phyloP scores from a whole-genome alignment of 2,329 filamentous ascomycete species.

The Corynespora cassiicola region DNA sequence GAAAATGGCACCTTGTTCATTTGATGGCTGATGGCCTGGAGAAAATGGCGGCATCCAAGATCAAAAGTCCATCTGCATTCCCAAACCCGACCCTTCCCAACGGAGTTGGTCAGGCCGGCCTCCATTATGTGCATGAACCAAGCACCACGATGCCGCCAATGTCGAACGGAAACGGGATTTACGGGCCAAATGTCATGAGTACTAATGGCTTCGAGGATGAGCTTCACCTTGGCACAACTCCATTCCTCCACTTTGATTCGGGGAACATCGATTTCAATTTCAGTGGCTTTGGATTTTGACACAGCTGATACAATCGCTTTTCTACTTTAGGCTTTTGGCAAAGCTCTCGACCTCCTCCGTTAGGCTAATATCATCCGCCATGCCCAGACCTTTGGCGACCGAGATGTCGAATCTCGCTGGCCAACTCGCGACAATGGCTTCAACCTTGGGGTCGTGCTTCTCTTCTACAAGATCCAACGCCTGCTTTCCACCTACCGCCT shows the following conservation, averaged over 20 bases:
- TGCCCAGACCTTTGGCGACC: slow-evolving; percentile 8
- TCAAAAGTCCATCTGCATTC: slow-evolving; percentile 11
- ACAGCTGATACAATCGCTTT: neutral
- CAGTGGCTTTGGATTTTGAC: slow-evolving; percentile 25
- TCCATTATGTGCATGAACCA: slow-evolving; percentile 14
- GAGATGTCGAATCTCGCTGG: slow-evolving; percentile 6
- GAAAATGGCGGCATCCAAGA: slow-evolving; percentile 41
- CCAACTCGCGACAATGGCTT: slow-evolving; percentile 10
- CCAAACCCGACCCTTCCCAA: slow-evolving; percentile 6
- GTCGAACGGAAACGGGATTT: slow-evolving; percentile 17
- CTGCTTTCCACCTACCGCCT: slow-evolving; percentile 57
- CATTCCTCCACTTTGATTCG: slow-evolving; percentile 34
- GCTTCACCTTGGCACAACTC: slow-evolving; percentile 26
- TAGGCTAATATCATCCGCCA: slow-evolving; percentile 11
- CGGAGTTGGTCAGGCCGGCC: slow-evolving; percentile 10
- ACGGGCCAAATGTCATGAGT: slow-evolving; percentile 11
- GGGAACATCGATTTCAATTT: slow-evolving; percentile 32
- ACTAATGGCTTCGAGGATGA: slow-evolving; percentile 25
- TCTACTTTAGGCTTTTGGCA: slow-evolving; percentile 8
- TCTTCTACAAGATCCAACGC: slow-evolving; percentile 56
- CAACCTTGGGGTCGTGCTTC: slow-evolving; percentile 19
- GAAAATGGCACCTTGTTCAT: slow-evolving; percentile 55
- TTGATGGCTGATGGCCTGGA: slow-evolving; percentile 56
- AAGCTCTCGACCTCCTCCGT: slow-evolving; percentile 12
- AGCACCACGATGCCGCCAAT: slow-evolving; percentile 12